These are phyloP conservation scores for Scutellaria baicalensis DNA, from an alignment of 257 asterid genomes.

Conservation along the genomic window DNA sequence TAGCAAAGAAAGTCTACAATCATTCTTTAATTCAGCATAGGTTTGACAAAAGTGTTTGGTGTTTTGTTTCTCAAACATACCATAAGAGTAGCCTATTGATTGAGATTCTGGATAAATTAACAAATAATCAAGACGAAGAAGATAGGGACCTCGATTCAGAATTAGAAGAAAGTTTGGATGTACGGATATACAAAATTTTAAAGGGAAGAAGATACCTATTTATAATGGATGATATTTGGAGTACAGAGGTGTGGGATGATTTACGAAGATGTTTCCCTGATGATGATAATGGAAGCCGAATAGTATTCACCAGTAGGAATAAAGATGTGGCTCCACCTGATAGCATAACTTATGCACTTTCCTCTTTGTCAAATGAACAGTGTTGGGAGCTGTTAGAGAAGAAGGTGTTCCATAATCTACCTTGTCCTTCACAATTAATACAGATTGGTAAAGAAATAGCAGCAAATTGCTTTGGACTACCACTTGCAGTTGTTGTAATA, in stretches of 20 bases:
- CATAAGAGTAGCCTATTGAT: slow-evolving; percentile 2
- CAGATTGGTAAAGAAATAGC: slow-evolving; percentile 16
- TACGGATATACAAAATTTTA: slow-evolving; percentile 11
- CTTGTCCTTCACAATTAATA: slow-evolving; percentile 18
- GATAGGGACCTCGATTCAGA: background rate
- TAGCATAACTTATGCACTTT: slow-evolving; percentile 1
- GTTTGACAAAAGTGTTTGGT: slow-evolving; percentile 19
- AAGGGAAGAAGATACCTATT: slow-evolving; percentile 23
- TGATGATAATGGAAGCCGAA: slow-evolving; percentile 25
- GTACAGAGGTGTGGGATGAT: slow-evolving; percentile 14
- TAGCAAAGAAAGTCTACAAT: slow-evolving; percentile 21
- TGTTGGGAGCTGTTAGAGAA: slow-evolving; percentile 27
- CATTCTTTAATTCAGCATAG: background rate
- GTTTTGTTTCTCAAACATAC: slow-evolving; percentile 24
- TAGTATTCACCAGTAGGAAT: slow-evolving; percentile 26
- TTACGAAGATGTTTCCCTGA: background rate
- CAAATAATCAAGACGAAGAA: background rate
- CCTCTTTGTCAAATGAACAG: background rate
- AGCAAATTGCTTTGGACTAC: slow-evolving; percentile 23
- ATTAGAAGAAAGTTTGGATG: no score
- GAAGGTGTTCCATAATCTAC: slow-evolving; percentile 16
- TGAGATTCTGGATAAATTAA: background rate
- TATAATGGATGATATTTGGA: slow-evolving; percentile 42
- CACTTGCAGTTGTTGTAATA: slow-evolving; percentile 31
- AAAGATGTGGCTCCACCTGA: background rate